Conservation (phyloP, 805 yeast genomes). For the Ogataea corticis region DNA sequence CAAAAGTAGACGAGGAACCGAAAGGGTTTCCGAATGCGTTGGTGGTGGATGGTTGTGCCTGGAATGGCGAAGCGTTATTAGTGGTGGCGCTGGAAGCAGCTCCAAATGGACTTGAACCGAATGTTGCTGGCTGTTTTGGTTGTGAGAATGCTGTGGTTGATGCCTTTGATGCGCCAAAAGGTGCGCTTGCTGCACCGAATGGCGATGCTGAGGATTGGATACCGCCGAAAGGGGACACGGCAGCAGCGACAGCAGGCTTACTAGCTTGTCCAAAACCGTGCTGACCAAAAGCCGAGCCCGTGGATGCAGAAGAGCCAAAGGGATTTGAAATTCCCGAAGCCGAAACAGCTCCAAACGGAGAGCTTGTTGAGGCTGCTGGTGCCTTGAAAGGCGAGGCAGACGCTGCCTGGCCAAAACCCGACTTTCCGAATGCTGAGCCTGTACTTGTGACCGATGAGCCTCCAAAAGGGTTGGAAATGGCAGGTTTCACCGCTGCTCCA, state of each 20-base stretch:
- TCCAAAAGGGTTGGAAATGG: slow-evolving; percentile 19
- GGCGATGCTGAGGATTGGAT: not conserved
- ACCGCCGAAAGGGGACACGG: not conserved
- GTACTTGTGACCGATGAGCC: slow-evolving; percentile 4
- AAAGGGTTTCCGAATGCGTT: not conserved
- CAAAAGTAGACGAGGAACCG: slow-evolving; percentile 8
- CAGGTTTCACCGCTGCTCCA: slow-evolving; percentile 17
- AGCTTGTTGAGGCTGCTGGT: not conserved
- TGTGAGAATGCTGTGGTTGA: slow-evolving; percentile 3
- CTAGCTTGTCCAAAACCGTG: slow-evolving; percentile 23
- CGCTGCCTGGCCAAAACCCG: slow-evolving; percentile 7
- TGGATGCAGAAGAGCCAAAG: slow-evolving; percentile 4
- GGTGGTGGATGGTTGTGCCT: slow-evolving; percentile 4
- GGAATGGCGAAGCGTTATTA: not conserved
- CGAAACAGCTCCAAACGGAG: not conserved
- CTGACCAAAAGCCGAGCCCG: slow-evolving; percentile 11
- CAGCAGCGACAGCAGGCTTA: not conserved
- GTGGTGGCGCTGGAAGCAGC: not conserved
- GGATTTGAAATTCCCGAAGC: not conserved
- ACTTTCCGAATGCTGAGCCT: slow-evolving; percentile 5
- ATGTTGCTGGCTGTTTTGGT: slow-evolving; percentile 3
- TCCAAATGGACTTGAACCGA: slow-evolving; percentile 5
- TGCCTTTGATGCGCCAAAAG: slow-evolving; percentile 8
- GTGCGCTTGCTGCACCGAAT: slow-evolving; percentile 1
- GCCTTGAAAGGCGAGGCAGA: too few species aligned